phyloP scores from a whole-genome alignment of 2,329 filamentous ascomycete species.

The Cordyceps fumosorosea region DNA sequence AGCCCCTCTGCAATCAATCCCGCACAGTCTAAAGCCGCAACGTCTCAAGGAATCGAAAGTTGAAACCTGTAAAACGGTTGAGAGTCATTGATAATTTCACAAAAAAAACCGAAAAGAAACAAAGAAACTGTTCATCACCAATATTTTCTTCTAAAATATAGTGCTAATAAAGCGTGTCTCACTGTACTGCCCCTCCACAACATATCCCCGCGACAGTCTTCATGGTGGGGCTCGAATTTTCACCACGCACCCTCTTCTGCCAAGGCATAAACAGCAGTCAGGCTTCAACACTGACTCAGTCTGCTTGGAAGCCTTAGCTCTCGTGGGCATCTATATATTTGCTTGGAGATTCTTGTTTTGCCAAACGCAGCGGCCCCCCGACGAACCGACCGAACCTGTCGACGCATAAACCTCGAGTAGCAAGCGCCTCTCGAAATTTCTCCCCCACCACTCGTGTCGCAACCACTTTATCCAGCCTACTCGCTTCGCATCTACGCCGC shows the following conservation, averaged over 20 bases:
- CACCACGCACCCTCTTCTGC: constrained; percentile 25
- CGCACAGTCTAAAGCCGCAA: not conserved
- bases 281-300: constrained; percentile 9
- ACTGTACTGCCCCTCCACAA: constrained; percentile 21
- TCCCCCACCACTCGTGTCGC: constrained; percentile 3
- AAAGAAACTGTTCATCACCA: too few relatives aligned
- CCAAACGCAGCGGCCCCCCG: not conserved
- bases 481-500: not conserved
- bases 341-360: not conserved
- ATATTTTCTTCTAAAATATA: not conserved
- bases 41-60: not conserved
- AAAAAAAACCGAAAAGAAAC: not conserved
- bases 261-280: constrained; percentile 16
- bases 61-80: not conserved
- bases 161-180: constrained; percentile 6
- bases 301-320: not conserved
- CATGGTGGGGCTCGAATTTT: constrained; percentile 37
- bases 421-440: not conserved
- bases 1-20: not conserved
- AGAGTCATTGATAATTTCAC: not conserved
- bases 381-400: not conserved
- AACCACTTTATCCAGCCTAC: not conserved
- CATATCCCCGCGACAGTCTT: constrained; percentile 23
- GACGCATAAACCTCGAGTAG: not conserved
- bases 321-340: not conserved